Conservation (phyloP, 441 rosid genomes). For the Sinapis alba region DNA sequence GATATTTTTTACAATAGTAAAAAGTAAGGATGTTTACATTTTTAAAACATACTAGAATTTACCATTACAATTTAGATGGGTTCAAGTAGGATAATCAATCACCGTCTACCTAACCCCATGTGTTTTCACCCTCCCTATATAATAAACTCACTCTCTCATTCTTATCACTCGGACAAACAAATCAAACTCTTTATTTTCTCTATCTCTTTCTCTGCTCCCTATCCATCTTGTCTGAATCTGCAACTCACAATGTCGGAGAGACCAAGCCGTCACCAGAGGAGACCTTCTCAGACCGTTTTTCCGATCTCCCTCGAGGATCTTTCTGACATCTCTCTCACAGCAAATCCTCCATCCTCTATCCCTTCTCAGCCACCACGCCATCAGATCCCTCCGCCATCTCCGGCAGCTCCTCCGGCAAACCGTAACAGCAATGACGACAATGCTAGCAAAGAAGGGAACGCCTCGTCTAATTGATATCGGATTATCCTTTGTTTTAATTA, state of each 20-base stretch:
- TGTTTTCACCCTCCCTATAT: constrained; percentile 35
- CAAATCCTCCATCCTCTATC: constrained; percentile 24
- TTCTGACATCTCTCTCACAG: constrained; percentile 25
- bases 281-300: constrained; percentile 38
- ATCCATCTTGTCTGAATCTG: constrained; percentile 30
- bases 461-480: constrained; percentile 28
- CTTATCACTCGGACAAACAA: constrained; percentile 17
- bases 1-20: too few species aligned
- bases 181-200: background rate
- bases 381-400: constrained; percentile 41
- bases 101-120: constrained; percentile 40
- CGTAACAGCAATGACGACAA: constrained; percentile 8
- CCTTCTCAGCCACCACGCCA: constrained; percentile 35
- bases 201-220: background rate
- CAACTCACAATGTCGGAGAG: constrained; percentile 40
- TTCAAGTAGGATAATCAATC: too few species aligned
- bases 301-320: constrained; percentile 37
- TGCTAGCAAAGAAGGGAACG: constrained; percentile 29
- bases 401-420: constrained; percentile 32
- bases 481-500: background rate
- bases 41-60: too few species aligned
- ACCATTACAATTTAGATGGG: too few species aligned
- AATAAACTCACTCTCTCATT: constrained; percentile 12
- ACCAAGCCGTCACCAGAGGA: constrained; percentile 42
- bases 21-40: background rate